Conservation (phyloP, 2,329 filamentous ascomycete species). For the Botrytis squamosa region DNA sequence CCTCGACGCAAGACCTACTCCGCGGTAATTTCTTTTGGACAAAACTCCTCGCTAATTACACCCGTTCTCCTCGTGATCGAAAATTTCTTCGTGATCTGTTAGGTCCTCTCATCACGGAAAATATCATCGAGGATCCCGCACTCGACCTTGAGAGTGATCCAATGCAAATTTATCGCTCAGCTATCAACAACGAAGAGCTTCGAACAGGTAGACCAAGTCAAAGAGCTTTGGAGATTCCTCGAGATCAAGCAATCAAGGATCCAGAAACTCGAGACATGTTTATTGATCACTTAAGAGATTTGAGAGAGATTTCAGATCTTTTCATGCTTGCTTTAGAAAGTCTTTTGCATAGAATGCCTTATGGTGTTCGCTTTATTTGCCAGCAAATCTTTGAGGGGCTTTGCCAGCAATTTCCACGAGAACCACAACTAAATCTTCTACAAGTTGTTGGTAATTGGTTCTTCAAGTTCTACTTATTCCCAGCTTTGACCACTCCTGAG, state of each 20-base stretch:
- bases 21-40: slow-evolving; percentile 92
- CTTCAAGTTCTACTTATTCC: slow-evolving; percentile 91
- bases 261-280: slow-evolving; percentile 89
- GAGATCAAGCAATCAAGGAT: slow-evolving; percentile 94
- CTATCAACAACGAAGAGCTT: slow-evolving; percentile 96
- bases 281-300: slow-evolving; percentile 89
- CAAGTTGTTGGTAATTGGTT: slow-evolving; percentile 88
- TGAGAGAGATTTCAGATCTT: slow-evolving; percentile 91
- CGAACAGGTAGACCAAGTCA: slow-evolving; percentile 82
- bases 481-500: slow-evolving; percentile 84
- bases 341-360: slow-evolving; percentile 82
- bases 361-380: slow-evolving; percentile 84
- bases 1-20: slow-evolving; percentile 76
- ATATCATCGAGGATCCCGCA: slow-evolving; percentile 87
- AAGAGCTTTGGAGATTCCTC: slow-evolving; percentile 78
- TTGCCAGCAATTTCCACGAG: slow-evolving; percentile 72
- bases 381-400: slow-evolving; percentile 82
- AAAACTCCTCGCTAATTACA: slow-evolving; percentile 82
- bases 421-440: slow-evolving; percentile 73
- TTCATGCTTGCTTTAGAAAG: slow-evolving; percentile 83
- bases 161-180: slow-evolving; percentile 92
- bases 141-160: slow-evolving; percentile 95
- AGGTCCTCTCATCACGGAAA: slow-evolving; percentile 81
- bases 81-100: slow-evolving; percentile 88
- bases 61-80: slow-evolving; percentile 84